phyloP scores from a whole-genome alignment of 768 basidiomycete genomes.

The Pholiota microspora region DNA sequence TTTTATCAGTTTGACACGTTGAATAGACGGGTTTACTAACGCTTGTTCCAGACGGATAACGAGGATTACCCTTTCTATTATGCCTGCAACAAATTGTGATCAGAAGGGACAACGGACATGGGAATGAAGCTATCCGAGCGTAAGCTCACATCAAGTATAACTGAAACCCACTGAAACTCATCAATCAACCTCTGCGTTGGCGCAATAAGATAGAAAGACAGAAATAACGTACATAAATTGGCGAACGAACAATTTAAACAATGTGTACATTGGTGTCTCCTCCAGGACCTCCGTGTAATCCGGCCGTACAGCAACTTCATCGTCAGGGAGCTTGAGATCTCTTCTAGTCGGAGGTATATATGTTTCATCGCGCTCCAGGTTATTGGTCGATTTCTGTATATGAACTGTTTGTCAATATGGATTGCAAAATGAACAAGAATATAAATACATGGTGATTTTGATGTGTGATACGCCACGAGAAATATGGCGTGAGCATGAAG shows the following conservation, averaged over 20 bases:
- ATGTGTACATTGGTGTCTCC: constrained; percentile 48
- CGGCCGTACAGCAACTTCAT: constrained; percentile 35
- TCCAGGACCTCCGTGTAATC: constrained; percentile 47
- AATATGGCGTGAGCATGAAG: constrained; percentile 53
- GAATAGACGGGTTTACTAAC: constrained; percentile 25
- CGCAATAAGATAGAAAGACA: constrained; percentile 12
- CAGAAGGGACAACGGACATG: too few relatives aligned
- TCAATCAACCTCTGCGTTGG: background rate
- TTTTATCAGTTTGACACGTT: constrained; percentile 29
- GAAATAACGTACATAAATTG: constrained; percentile 55
- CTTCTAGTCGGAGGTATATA: constrained; percentile 51
- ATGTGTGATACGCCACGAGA: constrained; percentile 69
- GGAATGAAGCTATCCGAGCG: too few relatives aligned
- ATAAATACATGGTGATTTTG: constrained; percentile 58
- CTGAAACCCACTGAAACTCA: constrained; percentile 38
- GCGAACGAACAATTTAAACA: constrained; percentile 46
- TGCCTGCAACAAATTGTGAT: too few relatives aligned
- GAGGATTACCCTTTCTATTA: constrained; percentile 45
- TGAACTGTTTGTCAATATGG: background rate
- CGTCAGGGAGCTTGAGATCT: constrained; percentile 43
- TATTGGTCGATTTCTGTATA: constrained; percentile 41
- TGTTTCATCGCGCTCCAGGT: constrained; percentile 73
- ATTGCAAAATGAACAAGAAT: background rate
- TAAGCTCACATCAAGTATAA: constrained; percentile 40
- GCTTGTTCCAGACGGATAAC: constrained; percentile 41